Base-by-base conservation (phyloP, 345 rosid species). In the Boechera retrofracta region DNA sequence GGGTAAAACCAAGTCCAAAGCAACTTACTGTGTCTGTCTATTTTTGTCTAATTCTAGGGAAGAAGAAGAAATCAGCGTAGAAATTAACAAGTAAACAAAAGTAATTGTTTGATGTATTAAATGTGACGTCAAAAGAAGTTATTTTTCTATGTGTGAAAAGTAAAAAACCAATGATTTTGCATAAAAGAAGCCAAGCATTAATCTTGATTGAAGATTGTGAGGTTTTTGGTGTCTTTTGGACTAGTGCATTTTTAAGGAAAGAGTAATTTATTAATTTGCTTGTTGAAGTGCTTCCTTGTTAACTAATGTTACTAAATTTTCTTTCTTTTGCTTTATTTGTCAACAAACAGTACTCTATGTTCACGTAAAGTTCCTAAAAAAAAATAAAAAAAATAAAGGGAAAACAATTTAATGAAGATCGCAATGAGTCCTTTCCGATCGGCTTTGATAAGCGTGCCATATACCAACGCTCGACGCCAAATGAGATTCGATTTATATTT, bases 1-100 rank as follows among this genome's bases (percentile, higher is more conserved):
- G 80, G 76, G 75, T 47, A 55, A 77, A 77, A 77, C 80, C 80
- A 70, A 54, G 39, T 63, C 39, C 66, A 51, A 77, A 77, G 80
- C 80, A 77, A 77, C 53, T 70, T 48, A 63, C 58, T 28, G 35
- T 71, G 76, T 70, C 60, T 55, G 76, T 45, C 75, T 45, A 63
- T 54, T 70, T 77, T 52, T 6, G 39, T 61, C 74, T 61, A 76
- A 69, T 69, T 51, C 29, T 38, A 67, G 42, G 53, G 66, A 57
- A 48, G 67, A 67, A 45, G 51, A 56, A 49, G 42, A 36, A 31
- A 18, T 49, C 36, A 69, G 5, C 39, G 51, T 69, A 60, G 9
- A 4, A 60, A 60, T 39, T 13, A 51, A 69, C 56, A 69, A 42
- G 35, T 24, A 67, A 76, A 41, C 45, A 42, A 60, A 60, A 76